Base-by-base conservation (phyloP, 176 grass and related monocot species). In the Avena insularis region DNA sequence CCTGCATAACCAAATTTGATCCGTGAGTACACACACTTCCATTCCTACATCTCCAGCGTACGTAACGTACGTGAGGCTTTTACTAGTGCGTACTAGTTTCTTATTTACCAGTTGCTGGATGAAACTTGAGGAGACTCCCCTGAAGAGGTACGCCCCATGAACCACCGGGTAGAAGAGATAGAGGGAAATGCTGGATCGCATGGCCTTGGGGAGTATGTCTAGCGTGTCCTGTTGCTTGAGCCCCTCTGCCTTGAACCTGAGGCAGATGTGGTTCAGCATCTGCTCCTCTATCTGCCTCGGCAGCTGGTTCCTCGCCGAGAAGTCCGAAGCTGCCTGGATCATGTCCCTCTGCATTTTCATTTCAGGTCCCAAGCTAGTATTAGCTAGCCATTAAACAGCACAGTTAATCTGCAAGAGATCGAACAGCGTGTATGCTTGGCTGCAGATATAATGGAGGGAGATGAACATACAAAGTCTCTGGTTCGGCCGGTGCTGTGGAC, bases 401-500 rank as follows among this genome's bases (percentile, higher is more conserved):
- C 13, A 16, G 15, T 27, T 9, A 20, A 40, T 8, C 19, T 54
- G 20, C 9, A 40, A 33, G 1, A 43, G 40, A 43, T 43, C 13
- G 8, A 80, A 9, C 62, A 81, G 43, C 50, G n/a, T 12, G 20
- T 9, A 12, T 13, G 47, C 15, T 9, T 75, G 13, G 21, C 15
- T 59, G 55, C 55, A 56, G 10, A 12, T 4, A 17, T 13, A 35
- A 23, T 87, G 21, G 23, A 60, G 17, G 17, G 14, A 48, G 47
- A 31, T 35, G 19, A 63, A 49, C 88, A n/a, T 95, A 96, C 96
- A 38, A 98, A 98, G 57, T 94, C 93, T 85, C 92, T 92, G 88
- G 96, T 98, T 82, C 93, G 96, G 86, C 96, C 85, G 81, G 96
- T 95, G 86, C 90, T 93, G 86, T 98, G 96, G 8, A 98, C 93